These are phyloP conservation scores for Castanospermum australe DNA, from an alignment of 306 rosid genomes.

Conservation along the genomic window DNA sequence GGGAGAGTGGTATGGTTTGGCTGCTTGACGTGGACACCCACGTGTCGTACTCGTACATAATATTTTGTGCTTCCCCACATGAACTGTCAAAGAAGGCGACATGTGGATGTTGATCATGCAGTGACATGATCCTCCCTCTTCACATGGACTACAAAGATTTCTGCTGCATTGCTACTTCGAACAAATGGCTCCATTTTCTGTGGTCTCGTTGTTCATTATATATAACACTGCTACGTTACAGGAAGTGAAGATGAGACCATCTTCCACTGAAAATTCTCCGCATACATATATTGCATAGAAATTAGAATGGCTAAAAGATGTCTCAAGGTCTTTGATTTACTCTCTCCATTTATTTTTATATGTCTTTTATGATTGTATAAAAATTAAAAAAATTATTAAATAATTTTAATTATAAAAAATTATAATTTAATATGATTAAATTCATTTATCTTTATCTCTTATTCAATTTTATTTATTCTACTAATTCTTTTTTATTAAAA, in stretches of 20 bases:
- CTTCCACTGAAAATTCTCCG: neutral
- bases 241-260: neutral
- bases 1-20: neutral
- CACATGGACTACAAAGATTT: neutral
- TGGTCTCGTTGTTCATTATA: neutral
- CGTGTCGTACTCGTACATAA: neutral
- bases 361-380: no score
- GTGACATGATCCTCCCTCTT: neutral
- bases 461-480: no score
- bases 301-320: neutral
- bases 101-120: neutral
- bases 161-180: neutral
- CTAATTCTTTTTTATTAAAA: no score
- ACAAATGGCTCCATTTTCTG: neutral
- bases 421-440: no score
- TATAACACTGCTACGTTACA: no score
- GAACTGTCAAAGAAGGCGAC: neutral
- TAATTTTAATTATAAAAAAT: no score
- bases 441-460: no score
- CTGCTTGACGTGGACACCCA: constrained; percentile 24
- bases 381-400: no score
- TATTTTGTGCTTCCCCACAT: neutral
- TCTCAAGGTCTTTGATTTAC: neutral
- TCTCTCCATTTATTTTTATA: no score
- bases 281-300: neutral